Conservation (phyloP, 176 grass and related monocot genomes). For the Bromus sterilis region DNA sequence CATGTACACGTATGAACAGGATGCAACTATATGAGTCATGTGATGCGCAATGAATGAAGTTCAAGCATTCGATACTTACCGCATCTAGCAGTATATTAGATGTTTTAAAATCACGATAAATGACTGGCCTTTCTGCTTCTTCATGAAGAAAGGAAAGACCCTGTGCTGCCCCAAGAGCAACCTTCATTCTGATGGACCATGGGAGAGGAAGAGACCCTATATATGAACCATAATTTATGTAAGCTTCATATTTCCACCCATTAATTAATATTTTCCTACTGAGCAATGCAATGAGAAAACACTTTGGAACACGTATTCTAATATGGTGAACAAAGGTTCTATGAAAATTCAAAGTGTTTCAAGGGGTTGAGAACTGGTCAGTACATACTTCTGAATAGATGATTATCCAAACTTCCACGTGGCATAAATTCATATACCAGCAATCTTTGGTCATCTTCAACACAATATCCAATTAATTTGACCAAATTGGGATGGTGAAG, state of each 20-base stretch:
- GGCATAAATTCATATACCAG: slow-evolving; percentile 92
- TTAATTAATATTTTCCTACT: not conserved
- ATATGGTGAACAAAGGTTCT: not conserved
- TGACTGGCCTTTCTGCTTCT: slow-evolving; percentile 84
- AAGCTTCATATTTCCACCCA: not conserved
- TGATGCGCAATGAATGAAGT: not conserved
- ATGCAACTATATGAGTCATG: not conserved
- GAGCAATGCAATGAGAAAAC: not conserved
- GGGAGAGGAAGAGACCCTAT: slow-evolving; percentile 72
- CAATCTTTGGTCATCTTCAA: slow-evolving; percentile 87
- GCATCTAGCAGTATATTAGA: slow-evolving; percentile 71
- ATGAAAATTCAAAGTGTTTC: not conserved
- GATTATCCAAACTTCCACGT: slow-evolving; percentile 79
- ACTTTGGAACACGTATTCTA: not conserved
- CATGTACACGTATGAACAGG: slow-evolving; percentile 20
- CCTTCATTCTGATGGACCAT: slow-evolving; percentile 72
- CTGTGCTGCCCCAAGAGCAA: slow-evolving; percentile 75
- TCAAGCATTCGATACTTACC: slow-evolving; percentile 20
- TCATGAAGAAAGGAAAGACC: slow-evolving; percentile 76
- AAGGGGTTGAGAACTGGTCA: not conserved
- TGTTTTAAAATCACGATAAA: slow-evolving; percentile 90
- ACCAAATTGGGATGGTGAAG: slow-evolving; percentile 77
- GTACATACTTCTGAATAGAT: slow-evolving; percentile 81
- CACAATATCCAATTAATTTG: slow-evolving; percentile 75
- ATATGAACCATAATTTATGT: slow-evolving; percentile 1